Base-by-base conservation (phyloP, 2,329 filamentous ascomycete genomes). In the Paraconiothyrium sp. region DNA sequence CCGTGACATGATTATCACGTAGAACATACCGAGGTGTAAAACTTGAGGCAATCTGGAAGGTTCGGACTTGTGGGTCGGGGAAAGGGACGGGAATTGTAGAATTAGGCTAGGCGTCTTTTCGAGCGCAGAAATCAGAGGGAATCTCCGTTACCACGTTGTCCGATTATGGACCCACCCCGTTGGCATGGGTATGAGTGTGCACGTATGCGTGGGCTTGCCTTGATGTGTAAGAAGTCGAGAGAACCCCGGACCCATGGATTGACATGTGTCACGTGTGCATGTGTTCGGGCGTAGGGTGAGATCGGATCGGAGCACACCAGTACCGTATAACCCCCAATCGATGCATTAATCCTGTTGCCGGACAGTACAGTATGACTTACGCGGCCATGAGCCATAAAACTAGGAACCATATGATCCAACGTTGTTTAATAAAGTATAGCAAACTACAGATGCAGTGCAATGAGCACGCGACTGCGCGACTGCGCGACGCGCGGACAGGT, bases 131-230 rank as follows among this genome's bases (percentile, higher is more conserved):
- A 41, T 41, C 16, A 11, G 30, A 24, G 49, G 32, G 22, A 54
- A 54, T 54, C 51, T 54, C 51, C 51, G 51, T 37, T 54, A 32
- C 51, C 13, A 30, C 48, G 48, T 35, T 54, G 51, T 54, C 51
- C 51, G 37, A 8, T 52, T n/a, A 34, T 41, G 7, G 48, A 13
- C 48, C 27, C 48, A 37, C 30, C 2, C n/a, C 14, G 30, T 35
- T 30, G 27, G 27, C 27, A 30, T 30, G 27, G 32, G 3, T 35
- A 11, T 20, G 13, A 9, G 30, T 41, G 48, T 35, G 32, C 30
- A 37, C 14, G n/a, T 43, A 37, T 30, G 37, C 24, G 51, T 54
- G 32, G 35, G 37, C 39, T 54, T 54, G 51, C 11, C 37, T 44
- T 4, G 10, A 27, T 39, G 49, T 41, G 50, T 41, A 52, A 50